phyloP scores from a whole-genome alignment of 352 stramenopile species.

The Globisporangium viniferum region DNA sequence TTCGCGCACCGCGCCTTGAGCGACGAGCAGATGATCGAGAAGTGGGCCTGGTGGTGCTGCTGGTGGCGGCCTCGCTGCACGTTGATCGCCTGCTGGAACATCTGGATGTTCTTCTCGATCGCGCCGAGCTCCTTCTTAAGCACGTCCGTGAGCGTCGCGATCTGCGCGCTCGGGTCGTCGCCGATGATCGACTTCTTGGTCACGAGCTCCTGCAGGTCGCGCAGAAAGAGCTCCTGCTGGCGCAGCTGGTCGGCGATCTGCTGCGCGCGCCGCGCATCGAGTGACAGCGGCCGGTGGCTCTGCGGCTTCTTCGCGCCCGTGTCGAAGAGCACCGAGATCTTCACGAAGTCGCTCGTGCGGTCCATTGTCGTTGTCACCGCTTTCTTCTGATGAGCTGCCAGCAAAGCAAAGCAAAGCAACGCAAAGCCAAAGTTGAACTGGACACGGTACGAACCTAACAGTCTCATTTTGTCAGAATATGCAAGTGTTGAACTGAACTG shows the following conservation, averaged over 20 bases:
- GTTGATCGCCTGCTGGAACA: conserved; percentile 60
- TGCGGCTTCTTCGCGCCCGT: conserved; percentile 43
- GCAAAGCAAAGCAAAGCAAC: neutral
- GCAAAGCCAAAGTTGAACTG: neutral
- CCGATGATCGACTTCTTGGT: conserved; percentile 74
- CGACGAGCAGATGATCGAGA: conserved; percentile 72
- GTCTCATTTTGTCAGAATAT: no score
- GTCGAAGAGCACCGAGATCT: conserved; percentile 83
- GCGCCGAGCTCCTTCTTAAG: conserved; percentile 70
- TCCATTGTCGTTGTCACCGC: conserved; percentile 28
- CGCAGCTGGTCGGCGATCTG: conserved; percentile 79
- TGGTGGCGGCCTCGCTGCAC: conserved; percentile 47
- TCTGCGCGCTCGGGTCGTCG: conserved; percentile 71
- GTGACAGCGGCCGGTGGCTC: conserved; percentile 63
- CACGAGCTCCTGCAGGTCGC: conserved; percentile 71
- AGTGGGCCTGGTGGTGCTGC: conserved; percentile 80
- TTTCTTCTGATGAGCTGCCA: neutral
- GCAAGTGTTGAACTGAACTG: no score
- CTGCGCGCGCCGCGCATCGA: conserved; percentile 67
- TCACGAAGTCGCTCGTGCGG: conserved; percentile 81
- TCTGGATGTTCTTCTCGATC: conserved; percentile 62
- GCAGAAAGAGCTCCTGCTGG: conserved; percentile 78
- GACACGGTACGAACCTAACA: neutral
- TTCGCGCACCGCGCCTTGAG: conserved; percentile 80
- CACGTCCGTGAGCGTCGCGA: conserved; percentile 74